Base-by-base conservation (phyloP, 257 asterid species). In the Scutellaria barbata region DNA sequence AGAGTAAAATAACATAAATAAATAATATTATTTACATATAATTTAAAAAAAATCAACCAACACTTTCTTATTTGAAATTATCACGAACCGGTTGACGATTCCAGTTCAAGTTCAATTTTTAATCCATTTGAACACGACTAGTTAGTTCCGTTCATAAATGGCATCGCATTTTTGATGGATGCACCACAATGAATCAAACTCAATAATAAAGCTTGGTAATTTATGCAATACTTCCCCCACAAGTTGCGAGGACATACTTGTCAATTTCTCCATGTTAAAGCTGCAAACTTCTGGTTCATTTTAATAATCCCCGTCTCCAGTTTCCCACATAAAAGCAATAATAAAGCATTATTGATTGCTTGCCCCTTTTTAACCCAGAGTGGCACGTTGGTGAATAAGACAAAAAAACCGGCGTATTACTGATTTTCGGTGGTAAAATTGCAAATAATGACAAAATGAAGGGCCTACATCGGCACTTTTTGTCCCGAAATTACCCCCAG, bases 351-450 rank as follows among this genome's bases (percentile, higher is more conserved):
- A 51, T 9, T 4, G 35, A 30, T 3, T 30, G 35, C 2, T 30
- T 30, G 35, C 5, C 4, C 35, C 5, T 4, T 30, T 30, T 2
- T 30, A 30, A 1, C 35, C 35, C 35, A 3, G 35, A 52, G 74
- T 74, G 76, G 79, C 74, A 69, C 22, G 11, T n/a, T 22, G 55
- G 76, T 78, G 10, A 74, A 79, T 57, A 70, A 60, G 51, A 46
- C 57, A 50, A 37, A 58, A 63, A 30, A 0, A 5, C 13, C 39
- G 70, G 80, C 47, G 10, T 10, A 53, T 35, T 58, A 14, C 7
- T 4, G 7, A 50, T n/a, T 52, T 16, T 30, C 0, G 7, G 30
- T 7, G 72, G 57, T n/a, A 73, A 56, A 57, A 0, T 10, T 63
- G 81, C 25, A 70, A 77, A 67, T 78, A 75, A 20, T 16, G 45